A percentile compares a stretch with the other conserved stretches of the same genome.
These are phyloP conservation scores for Onygenales sp. DNA, from an alignment of 2,329 filamentous ascomycete species.

Conservation along the genomic window DNA sequence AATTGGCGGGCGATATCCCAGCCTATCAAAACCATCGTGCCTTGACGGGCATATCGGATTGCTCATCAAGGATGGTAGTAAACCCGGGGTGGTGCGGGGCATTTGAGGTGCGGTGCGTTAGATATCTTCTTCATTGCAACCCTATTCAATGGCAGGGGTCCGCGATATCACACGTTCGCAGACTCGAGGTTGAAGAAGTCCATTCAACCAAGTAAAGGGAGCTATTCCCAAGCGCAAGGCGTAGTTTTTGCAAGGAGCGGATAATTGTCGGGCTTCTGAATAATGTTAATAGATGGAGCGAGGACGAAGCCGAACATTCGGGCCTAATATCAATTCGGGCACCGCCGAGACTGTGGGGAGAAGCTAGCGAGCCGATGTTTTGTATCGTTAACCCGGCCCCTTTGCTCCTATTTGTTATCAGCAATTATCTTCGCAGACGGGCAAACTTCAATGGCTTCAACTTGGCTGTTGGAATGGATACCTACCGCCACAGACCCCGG, in stretches of 20 bases:
- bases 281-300: background rate
- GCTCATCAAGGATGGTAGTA: background rate
- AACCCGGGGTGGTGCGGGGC: background rate
- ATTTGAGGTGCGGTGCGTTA: no score
- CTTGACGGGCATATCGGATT: background rate
- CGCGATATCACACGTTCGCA: no score
- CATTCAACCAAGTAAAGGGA: background rate
- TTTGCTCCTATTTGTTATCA: no score
- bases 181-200: background rate
- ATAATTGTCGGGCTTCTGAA: background rate
- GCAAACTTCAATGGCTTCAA: no score
- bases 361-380: no score
- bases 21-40: background rate
- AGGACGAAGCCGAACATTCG: background rate
- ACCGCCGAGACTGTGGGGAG: background rate
- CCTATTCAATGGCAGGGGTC: background rate
- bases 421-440: no score
- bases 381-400: no score
- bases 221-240: background rate
- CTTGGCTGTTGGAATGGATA: no score
- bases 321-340: background rate
- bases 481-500: no score
- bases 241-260: background rate
- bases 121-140: background rate
- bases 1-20: no score